Evolutionary conservation across 768 basidiomycete genomes (phyloP).

Genomic region (Strobilomyces confusus): DNA sequence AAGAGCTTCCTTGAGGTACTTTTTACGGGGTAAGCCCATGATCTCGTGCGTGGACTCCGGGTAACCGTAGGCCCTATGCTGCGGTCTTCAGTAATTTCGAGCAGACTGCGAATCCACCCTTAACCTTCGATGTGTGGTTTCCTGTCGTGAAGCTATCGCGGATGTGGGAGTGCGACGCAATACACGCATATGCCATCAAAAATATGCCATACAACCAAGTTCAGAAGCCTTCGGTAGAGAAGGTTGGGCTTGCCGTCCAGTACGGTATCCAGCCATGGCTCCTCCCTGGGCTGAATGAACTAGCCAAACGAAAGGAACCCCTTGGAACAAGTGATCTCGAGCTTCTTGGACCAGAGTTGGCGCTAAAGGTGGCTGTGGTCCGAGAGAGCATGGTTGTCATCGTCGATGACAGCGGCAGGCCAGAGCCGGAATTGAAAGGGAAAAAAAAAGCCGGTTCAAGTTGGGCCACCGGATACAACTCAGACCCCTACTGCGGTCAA

Average conservation of each 20-base stretch:
- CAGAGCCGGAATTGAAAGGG: too few relatives aligned
- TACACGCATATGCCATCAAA: constrained; percentile 30
- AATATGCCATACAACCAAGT: constrained; percentile 20
- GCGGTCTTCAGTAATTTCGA: neutral
- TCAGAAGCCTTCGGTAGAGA: constrained; percentile 17
- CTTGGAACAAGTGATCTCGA: constrained; percentile 13
- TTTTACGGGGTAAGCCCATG: constrained; percentile 11
- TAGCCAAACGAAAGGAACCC: constrained; percentile 16
- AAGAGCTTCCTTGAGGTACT: constrained; percentile 23
- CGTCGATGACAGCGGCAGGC: neutral
- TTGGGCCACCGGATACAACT: too few relatives aligned
- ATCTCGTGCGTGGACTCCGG: neutral
- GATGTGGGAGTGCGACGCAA: constrained; percentile 34
- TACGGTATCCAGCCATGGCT: constrained; percentile 35
- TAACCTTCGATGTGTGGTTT: constrained; percentile 32
- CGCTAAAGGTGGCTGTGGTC: constrained; percentile 20
- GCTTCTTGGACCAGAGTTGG: constrained; percentile 13
- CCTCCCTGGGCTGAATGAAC: constrained; percentile 24
- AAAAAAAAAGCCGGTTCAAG: too few relatives aligned
- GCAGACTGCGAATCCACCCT: neutral
- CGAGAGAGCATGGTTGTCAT: constrained; percentile 13
- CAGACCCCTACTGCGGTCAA: too few relatives aligned
- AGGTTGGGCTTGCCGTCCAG: constrained; percentile 28
- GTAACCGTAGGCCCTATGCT: neutral
- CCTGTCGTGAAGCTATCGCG: constrained; percentile 37